Evolutionary conservation across 805 yeast species (phyloP), one percentile per base, ranked within the genome.

Genomic region (Clavispora santaluciae): DNA sequence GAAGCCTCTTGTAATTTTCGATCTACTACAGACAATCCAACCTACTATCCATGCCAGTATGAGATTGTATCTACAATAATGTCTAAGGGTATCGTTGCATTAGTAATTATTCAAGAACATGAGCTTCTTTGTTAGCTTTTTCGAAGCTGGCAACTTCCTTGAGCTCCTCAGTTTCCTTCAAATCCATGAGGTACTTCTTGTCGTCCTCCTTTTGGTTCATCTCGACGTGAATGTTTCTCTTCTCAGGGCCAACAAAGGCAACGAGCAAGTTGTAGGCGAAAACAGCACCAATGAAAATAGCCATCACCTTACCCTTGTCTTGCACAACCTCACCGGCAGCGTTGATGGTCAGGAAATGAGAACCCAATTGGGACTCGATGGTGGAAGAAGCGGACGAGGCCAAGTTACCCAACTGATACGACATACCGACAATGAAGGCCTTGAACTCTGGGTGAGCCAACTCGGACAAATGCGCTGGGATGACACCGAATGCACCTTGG

Each of bases 401-500:
- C 54, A 81, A 67, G 61, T 81, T 81, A 66, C 87, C 87, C 49
- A 81, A 64, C 58, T 81, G 86, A 57, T 81, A 81, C 17, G 83
- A 68, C 24, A 73, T 70, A 56, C 87, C 87, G 33, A 76, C 73
- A 39, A 79, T 76, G 44, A 81, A 77, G 7, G 86, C 70, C 59
- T 81, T 70, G 63, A 75, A 78, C 44, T 76, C 78, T 16, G 82
- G 80, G 42, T 81, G 81, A 30, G 83, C 70, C 46, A 81, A 66
- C 59, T 79, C 85, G 3, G 79, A 67, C 40, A 81, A 62, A 58
- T 79, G 83, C 43, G 78, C 68, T 40, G 86, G 86, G 40, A 75
- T 67, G 31, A 78, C 79, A 51, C 86, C 86, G 81, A 83, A 81
- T 21, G 81, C 78, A 53, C 86, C 86, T 61, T 79, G 84, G 39